A percentile compares a stretch with the other conserved stretches of the same genome.
phyloP scores from a whole-genome alignment of 2,329 filamentous ascomycete genomes.

The Fusarium duplospermum region DNA sequence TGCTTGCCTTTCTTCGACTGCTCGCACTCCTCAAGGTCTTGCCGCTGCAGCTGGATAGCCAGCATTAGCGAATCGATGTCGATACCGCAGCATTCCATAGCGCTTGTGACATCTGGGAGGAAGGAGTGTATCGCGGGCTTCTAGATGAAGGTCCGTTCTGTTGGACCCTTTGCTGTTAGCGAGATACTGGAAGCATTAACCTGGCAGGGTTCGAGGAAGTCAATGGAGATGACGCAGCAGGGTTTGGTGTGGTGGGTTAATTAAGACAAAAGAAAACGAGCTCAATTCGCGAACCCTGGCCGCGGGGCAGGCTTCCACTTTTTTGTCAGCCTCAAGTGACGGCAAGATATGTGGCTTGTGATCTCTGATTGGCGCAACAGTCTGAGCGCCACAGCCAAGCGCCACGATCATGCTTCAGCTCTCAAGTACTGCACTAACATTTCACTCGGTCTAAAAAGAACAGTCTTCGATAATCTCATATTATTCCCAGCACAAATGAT shows the following conservation, averaged over 20 bases:
- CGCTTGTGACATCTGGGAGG: no score
- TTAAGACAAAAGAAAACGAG: not conserved
- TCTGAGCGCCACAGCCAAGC: not conserved
- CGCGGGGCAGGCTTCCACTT: not conserved
- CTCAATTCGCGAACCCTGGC: not conserved
- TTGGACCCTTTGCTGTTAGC: not conserved
- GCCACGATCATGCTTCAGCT: not conserved
- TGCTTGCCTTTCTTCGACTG: constrained; percentile 22
- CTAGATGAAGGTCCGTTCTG: not conserved
- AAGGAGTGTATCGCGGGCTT: not conserved
- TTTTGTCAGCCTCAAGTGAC: not conserved
- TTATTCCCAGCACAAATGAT: not conserved
- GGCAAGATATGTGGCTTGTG: not conserved
- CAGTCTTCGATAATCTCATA: not conserved
- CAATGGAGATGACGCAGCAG: not conserved
- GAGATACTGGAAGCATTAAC: not conserved
- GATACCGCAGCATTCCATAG: not conserved
- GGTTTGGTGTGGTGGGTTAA: not conserved
- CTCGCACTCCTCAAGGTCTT: not conserved
- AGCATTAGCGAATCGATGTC: constrained; percentile 2
- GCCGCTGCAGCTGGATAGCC: constrained; percentile 15
- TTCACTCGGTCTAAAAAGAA: not conserved
- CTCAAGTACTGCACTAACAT: not conserved
- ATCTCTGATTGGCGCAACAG: not conserved
- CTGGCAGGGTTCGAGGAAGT: not conserved